Conservation (phyloP, 148 eudicot genomes). For the Talinum fruticosum region DNA sequence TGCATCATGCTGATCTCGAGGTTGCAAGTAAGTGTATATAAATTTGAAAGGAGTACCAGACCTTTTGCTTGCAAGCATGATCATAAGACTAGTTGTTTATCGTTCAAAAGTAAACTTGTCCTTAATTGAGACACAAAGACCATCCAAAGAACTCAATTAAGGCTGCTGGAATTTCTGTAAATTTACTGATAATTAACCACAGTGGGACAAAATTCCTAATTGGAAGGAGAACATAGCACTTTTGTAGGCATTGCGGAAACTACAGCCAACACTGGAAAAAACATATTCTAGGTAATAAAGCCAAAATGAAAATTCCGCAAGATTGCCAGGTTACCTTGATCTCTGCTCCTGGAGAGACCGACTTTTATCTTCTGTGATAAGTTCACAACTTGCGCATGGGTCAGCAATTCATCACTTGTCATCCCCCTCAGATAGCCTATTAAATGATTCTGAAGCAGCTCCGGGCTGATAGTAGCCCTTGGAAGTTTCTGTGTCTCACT, state of each 20-base stretch:
- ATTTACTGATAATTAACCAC: neutral
- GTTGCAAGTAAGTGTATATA: neutral
- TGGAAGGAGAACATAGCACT: neutral
- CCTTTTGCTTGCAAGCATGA: neutral
- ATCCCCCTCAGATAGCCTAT: conserved; percentile 82
- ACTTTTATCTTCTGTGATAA: conserved; percentile 64
- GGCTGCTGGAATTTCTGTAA: no score
- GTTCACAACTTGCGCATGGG: conserved; percentile 71
- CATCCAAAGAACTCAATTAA: neutral
- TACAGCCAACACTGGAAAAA: no score
- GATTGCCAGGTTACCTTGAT: conserved; percentile 48
- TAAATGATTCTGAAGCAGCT: conserved; percentile 59
- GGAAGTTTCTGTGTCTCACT: conserved; percentile 31
- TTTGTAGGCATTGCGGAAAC: no score
- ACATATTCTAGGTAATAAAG: neutral
- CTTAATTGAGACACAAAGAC: neutral
- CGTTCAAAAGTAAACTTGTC: neutral
- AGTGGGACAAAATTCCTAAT: no score
- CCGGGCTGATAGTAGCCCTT: conserved; percentile 45
- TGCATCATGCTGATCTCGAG: neutral
- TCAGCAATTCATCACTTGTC: conserved; percentile 53
- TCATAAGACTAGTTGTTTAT: neutral
- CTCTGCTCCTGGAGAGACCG: conserved; percentile 65
- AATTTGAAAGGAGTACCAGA: neutral
- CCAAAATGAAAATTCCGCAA: neutral